Evolutionary conservation across 2,329 filamentous ascomycete species (phyloP).

Genomic region (Aspergillus sp.): DNA sequence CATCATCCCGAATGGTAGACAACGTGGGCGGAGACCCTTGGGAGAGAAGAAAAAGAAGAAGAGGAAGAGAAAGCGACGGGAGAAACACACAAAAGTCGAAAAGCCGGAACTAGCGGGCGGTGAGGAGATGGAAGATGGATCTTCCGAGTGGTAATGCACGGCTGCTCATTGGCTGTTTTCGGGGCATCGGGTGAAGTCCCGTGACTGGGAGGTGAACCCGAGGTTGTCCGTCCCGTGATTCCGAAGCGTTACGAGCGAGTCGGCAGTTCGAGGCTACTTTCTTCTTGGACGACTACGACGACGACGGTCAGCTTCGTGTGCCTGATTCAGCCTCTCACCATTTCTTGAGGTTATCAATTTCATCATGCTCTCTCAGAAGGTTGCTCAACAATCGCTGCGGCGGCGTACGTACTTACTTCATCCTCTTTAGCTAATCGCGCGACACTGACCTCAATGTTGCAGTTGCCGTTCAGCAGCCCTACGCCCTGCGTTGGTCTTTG

Average conservation of each 20-base stretch:
- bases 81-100: slow-evolving; percentile 24
- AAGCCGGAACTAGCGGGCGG: slow-evolving; percentile 7
- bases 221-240: slow-evolving; percentile 43
- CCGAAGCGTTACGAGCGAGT: slow-evolving; percentile 36
- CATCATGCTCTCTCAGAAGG: slow-evolving; percentile 51
- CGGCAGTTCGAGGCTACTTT: slow-evolving; percentile 24
- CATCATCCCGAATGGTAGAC: slow-evolving; percentile 42
- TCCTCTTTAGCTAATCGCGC: slow-evolving; percentile 17
- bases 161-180: slow-evolving; percentile 35
- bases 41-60: slow-evolving; percentile 24
- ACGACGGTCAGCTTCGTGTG: slow-evolving; percentile 17
- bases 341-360: slow-evolving; percentile 9
- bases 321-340: slow-evolving; percentile 11
- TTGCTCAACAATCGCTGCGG: slow-evolving; percentile 50
- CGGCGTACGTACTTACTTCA: slow-evolving; percentile 44
- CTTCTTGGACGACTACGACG: slow-evolving; percentile 24
- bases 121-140: slow-evolving; percentile 36
- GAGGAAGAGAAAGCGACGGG: slow-evolving; percentile 11
- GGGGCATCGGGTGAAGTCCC: slow-evolving; percentile 25
- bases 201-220: slow-evolving; percentile 40
- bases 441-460: slow-evolving; percentile 25
- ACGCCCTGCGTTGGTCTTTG: slow-evolving; percentile 44
- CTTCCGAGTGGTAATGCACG: slow-evolving; percentile 39
- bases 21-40: slow-evolving; percentile 45
- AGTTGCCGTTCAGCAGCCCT: slow-evolving; percentile 50